Conservation (phyloP, 2,329 filamentous ascomycete genomes). For the Pestalotiopsis fici region DNA sequence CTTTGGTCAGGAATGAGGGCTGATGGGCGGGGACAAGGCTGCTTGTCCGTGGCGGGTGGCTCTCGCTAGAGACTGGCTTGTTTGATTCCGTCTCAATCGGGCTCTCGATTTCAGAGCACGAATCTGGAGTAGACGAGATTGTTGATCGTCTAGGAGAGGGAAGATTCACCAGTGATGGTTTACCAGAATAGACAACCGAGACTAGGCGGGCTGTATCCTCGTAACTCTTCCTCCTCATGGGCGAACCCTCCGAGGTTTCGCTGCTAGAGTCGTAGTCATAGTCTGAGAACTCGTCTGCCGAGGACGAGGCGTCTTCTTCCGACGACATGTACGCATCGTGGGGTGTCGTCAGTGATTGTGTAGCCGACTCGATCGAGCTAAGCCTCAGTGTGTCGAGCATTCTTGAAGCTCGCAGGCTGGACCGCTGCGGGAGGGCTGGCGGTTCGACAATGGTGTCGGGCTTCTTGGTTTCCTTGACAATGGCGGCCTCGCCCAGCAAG, state of each 20-base stretch:
- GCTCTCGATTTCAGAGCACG: constrained; percentile 11
- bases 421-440: constrained; percentile 53
- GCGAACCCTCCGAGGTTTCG: constrained; percentile 29
- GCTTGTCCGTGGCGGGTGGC: constrained; percentile 43
- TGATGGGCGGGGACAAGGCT: constrained; percentile 36
- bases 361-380: constrained; percentile 29
- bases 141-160: constrained; percentile 41
- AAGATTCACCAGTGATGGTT: constrained; percentile 59
- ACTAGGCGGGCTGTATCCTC: constrained; percentile 60
- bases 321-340: constrained; percentile 66
- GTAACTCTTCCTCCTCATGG: constrained; percentile 39
- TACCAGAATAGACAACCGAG: constrained; percentile 60
- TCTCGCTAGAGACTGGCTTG: constrained; percentile 18
- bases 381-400: constrained; percentile 42
- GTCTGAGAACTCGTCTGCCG: constrained; percentile 61
- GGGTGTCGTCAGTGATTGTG: constrained; percentile 41
- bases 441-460: constrained; percentile 21
- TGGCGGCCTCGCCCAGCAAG: constrained; percentile 8
- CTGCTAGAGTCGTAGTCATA: constrained; percentile 49
- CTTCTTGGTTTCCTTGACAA: constrained; percentile 1
- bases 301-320: constrained; percentile 66
- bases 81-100: constrained; percentile 17
- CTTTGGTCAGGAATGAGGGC: constrained; percentile 53
- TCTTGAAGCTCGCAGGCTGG: constrained; percentile 48
- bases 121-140: constrained; percentile 15